phyloP scores from a whole-genome alignment of 257 asterid species.

The Lantana camara region DNA sequence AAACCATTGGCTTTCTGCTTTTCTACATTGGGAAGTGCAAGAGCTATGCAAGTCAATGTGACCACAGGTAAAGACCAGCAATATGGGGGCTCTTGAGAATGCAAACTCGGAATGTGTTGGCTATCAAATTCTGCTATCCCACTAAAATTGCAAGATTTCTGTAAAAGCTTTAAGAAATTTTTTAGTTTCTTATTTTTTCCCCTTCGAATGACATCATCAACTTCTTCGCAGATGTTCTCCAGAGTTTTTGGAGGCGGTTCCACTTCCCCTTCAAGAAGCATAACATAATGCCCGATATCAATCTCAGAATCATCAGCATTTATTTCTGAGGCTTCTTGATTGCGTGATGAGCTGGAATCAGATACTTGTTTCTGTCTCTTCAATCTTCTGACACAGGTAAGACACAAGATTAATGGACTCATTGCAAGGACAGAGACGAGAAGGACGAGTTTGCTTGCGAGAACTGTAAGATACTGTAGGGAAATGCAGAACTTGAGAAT shows the following conservation, averaged over 20 bases:
- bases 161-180: constrained; percentile 31
- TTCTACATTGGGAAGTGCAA: constrained; percentile 44
- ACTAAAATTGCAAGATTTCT: constrained; percentile 36
- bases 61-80: constrained; percentile 51
- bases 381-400: constrained; percentile 3
- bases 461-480: constrained; percentile 38
- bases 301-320: background rate
- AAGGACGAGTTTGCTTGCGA: constrained; percentile 38
- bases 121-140: constrained; percentile 43
- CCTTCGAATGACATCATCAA: constrained; percentile 29
- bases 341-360: constrained; percentile 25
- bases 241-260: constrained; percentile 33
- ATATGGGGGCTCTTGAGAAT: constrained; percentile 38
- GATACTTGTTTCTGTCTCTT: constrained; percentile 24
- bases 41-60: constrained; percentile 48
- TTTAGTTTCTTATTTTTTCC: constrained; percentile 37
- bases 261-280: constrained; percentile 53
- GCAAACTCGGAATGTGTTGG: constrained; percentile 35
- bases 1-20: constrained; percentile 8
- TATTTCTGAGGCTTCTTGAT: constrained; percentile 9
- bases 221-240: constrained; percentile 34
- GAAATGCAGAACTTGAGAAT: constrained; percentile 35
- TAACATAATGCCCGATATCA: constrained; percentile 34
- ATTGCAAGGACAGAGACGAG: constrained; percentile 27
- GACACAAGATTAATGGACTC: constrained; percentile 14